Evolutionary conservation across 306 rosid species (phyloP).

Genomic region (Purshia tridentata): DNA sequence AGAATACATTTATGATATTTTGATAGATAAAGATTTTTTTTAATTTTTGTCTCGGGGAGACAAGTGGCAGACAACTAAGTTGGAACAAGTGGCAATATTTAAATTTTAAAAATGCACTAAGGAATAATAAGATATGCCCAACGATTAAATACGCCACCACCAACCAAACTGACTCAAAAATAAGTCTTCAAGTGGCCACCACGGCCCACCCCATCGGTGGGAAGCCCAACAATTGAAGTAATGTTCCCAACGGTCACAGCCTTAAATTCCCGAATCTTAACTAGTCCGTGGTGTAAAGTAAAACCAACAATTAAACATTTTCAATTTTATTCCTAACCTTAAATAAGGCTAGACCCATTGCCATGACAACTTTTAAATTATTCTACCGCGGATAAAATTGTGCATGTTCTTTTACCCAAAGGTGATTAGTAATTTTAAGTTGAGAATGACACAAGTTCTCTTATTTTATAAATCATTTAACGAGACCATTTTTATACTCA

Average conservation of each 20-base stretch:
- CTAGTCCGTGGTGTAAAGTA: not conserved
- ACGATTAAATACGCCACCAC: conserved; percentile 8
- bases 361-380: too few species aligned
- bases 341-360: too few species aligned
- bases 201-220: not conserved
- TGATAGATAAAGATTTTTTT: too few species aligned
- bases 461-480: too few species aligned
- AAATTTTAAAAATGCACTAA: not conserved
- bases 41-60: not conserved
- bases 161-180: not conserved
- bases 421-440: too few species aligned
- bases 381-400: too few species aligned
- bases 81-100: not conserved
- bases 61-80: not conserved
- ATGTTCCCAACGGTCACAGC: not conserved
- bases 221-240: not conserved
- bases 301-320: not conserved
- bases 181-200: not conserved
- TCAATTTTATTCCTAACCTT: too few species aligned
- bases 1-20: too few species aligned
- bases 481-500: too few species aligned
- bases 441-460: too few species aligned
- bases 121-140: conserved; percentile 1
- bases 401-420: too few species aligned
- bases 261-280: not conserved